A percentile compares a stretch with the other conserved stretches of the same genome.
These are phyloP conservation scores for Boletales sp. DNA, from an alignment of 768 basidiomycete species.

Conservation along the genomic window DNA sequence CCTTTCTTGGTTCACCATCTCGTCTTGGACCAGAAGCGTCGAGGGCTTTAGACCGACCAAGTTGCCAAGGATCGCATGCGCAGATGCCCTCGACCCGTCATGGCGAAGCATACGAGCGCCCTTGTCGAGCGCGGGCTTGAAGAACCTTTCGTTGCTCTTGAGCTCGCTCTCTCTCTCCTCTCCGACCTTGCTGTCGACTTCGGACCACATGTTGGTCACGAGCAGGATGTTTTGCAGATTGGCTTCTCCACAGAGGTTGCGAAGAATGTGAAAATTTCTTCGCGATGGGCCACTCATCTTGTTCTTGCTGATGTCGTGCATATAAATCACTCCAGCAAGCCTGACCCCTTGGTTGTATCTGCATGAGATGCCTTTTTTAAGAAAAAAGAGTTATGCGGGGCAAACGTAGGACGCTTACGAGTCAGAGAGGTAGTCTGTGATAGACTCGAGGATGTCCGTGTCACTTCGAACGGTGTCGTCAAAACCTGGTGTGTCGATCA, in stretches of 20 bases:
- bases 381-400: neutral
- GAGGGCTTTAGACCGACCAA: conserved; percentile 38
- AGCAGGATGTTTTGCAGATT: conserved; percentile 47
- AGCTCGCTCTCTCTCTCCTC: conserved; percentile 45
- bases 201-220: conserved; percentile 53
- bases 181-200: conserved; percentile 34
- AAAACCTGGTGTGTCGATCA: conserved; percentile 62
- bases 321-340: conserved; percentile 45
- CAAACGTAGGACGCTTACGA: conserved; percentile 16
- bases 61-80: conserved; percentile 41
- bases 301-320: conserved; percentile 49
- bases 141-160: conserved; percentile 39
- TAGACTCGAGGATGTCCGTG: conserved; percentile 42
- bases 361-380: neutral
- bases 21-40: conserved; percentile 49
- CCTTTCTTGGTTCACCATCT: conserved; percentile 48
- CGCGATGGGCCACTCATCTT: conserved; percentile 48
- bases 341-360: conserved; percentile 26
- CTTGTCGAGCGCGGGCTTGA: conserved; percentile 46
- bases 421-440: conserved; percentile 33
- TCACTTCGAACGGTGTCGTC: conserved; percentile 50
- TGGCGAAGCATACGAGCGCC: conserved; percentile 45
- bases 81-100: conserved; percentile 39
- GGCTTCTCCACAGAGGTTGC: conserved; percentile 47
- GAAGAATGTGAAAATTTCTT: conserved; percentile 49